Conservation (phyloP, 2,329 filamentous ascomycete species). For the Albophoma yamanashiensis region DNA sequence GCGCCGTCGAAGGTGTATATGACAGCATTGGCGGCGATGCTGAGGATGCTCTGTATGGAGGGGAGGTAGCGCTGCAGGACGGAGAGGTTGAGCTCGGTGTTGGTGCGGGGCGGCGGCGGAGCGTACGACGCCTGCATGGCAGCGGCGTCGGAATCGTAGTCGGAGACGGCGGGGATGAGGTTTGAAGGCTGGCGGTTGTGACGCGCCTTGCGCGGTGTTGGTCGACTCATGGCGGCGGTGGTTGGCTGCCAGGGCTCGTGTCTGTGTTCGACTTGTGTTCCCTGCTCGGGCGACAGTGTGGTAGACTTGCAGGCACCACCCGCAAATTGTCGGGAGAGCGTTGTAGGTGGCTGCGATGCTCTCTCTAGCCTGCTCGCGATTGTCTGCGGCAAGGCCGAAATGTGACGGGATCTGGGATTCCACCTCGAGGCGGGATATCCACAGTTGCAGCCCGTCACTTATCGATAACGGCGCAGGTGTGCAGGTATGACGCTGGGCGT, state of each 20-base stretch:
- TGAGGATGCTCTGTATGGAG: constrained; percentile 59
- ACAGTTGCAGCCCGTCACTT: constrained; percentile 6
- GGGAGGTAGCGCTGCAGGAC: constrained; percentile 78
- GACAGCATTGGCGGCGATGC: constrained; percentile 75
- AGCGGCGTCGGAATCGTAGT: constrained; percentile 58
- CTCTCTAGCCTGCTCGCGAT: neutral
- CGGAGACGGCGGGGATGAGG: constrained; percentile 32
- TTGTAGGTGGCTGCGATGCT: neutral
- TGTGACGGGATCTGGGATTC: neutral
- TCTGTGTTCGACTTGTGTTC: neutral
- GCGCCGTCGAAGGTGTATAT: constrained; percentile 68
- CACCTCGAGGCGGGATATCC: neutral
- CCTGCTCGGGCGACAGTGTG: neutral
- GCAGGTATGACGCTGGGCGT: neutral
- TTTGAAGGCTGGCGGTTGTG: constrained; percentile 31
- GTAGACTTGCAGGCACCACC: neutral
- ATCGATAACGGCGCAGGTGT: constrained; percentile 14
- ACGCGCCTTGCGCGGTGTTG: constrained; percentile 27
- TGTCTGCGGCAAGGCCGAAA: neutral
- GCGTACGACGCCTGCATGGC: constrained; percentile 25
- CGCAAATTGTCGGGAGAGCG: neutral
- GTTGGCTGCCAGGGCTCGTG: neutral
- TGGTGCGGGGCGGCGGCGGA: constrained; percentile 52
- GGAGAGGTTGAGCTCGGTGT: constrained; percentile 76
- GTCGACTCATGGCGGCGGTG: constrained; percentile 28